phyloP scores from a whole-genome alignment of 2,329 filamentous ascomycete genomes.

The Zopfia rhizophila region DNA sequence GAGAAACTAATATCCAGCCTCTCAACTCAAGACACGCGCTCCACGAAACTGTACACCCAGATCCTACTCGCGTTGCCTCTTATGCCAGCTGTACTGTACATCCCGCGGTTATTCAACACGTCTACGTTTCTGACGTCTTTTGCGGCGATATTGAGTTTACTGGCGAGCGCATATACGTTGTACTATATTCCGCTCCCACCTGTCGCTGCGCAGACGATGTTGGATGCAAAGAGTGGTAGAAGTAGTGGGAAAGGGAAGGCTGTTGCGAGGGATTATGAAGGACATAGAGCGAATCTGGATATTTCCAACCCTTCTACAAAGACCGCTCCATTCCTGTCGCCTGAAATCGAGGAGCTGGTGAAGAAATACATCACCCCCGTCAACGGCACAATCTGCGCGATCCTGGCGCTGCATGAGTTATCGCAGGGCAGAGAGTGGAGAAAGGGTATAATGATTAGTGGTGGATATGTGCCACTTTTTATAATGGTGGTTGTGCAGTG shows the following conservation, averaged over 20 bases:
- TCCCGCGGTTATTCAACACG: slow-evolving; percentile 58
- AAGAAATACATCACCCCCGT: slow-evolving; percentile 68
- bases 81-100: slow-evolving; percentile 66
- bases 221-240: slow-evolving; percentile 5
- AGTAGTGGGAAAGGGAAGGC: slow-evolving; percentile 26
- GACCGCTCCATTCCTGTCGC: slow-evolving; percentile 35
- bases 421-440: slow-evolving; percentile 33
- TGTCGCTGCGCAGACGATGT: slow-evolving; percentile 51
- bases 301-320: slow-evolving; percentile 2
- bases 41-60: slow-evolving; percentile 61
- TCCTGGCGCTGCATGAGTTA: slow-evolving; percentile 58
- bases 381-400: slow-evolving; percentile 66
- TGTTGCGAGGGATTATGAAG: slow-evolving; percentile 18
- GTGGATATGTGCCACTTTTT: slow-evolving; percentile 56
- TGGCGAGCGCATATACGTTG: slow-evolving; percentile 70
- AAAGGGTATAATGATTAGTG: slow-evolving; percentile 43
- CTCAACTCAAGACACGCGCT: slow-evolving; percentile 49
- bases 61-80: slow-evolving; percentile 70
- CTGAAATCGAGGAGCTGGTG: slow-evolving; percentile 58
- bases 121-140: slow-evolving; percentile 60
- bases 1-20: slow-evolving; percentile 37
- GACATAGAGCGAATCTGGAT: slow-evolving; percentile 7
- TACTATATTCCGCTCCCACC: slow-evolving; percentile 64
- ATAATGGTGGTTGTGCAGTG: slow-evolving; percentile 70
- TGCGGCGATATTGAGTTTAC: slow-evolving; percentile 71